Conservation (phyloP, 1,139 yeast species). For the Geotrichum macrosporum region DNA sequence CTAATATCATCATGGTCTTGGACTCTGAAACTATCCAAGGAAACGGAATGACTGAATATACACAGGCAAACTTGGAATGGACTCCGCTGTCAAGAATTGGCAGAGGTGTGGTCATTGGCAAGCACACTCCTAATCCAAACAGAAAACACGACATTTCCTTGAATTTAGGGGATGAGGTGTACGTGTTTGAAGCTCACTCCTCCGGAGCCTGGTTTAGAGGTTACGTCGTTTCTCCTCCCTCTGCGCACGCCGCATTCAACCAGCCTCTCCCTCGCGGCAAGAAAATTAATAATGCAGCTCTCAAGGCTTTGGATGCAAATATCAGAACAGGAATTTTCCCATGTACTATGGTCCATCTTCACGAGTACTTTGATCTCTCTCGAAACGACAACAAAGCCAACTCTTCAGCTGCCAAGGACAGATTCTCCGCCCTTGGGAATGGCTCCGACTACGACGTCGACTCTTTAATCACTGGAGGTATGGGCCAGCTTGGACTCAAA, state of each 20-base stretch:
- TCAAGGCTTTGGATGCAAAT: slow-evolving; percentile 31
- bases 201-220: slow-evolving; percentile 74
- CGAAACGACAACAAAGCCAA: slow-evolving; percentile 17
- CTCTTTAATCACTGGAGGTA: slow-evolving; percentile 13
- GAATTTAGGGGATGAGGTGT: slow-evolving; percentile 79
- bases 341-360: slow-evolving; percentile 28
- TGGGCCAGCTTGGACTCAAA: slow-evolving; percentile 19
- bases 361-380: slow-evolving; percentile 32
- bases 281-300: slow-evolving; percentile 29
- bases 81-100: slow-evolving; percentile 38
- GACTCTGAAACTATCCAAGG: no score
- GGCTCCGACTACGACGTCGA: slow-evolving; percentile 18
- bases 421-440: slow-evolving; percentile 16
- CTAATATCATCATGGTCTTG: no score
- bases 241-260: slow-evolving; percentile 33
- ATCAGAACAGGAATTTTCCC: slow-evolving; percentile 36
- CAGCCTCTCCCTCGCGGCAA: slow-evolving; percentile 29
- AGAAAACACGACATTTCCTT: slow-evolving; percentile 33
- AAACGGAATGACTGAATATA: no score
- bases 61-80: slow-evolving; percentile 37
- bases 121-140: slow-evolving; percentile 26
- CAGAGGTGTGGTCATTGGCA: slow-evolving; percentile 32
- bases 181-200: slow-evolving; percentile 62
- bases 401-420: slow-evolving; percentile 12
- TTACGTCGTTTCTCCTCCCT: slow-evolving; percentile 45